These are phyloP conservation scores for Marasmius oreades DNA, from an alignment of 1,284 basidiomycete genomes.

Conservation along the genomic window DNA sequence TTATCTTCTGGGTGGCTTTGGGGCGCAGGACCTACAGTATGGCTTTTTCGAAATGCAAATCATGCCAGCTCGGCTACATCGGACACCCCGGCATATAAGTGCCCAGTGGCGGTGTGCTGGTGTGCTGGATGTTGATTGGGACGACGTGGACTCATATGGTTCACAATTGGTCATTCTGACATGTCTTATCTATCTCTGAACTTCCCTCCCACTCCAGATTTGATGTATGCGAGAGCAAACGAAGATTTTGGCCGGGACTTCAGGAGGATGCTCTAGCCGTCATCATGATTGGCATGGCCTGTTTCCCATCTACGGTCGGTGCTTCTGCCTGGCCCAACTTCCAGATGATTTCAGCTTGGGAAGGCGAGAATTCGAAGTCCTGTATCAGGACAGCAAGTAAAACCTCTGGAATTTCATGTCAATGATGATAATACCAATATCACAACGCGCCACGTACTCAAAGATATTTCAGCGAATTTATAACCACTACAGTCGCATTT, in stretches of 20 bases:
- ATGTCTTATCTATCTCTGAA: neutral
- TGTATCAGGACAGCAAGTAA: neutral
- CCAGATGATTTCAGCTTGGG: neutral
- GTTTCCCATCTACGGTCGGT: neutral
- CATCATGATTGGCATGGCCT: neutral
- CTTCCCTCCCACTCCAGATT: neutral
- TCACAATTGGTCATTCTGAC: neutral
- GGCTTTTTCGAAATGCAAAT: neutral
- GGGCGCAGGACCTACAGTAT: neutral
- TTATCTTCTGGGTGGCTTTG: neutral
- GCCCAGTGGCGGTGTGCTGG: too few species aligned
- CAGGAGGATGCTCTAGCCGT: neutral
- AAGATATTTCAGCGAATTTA: neutral
- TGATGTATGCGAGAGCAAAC: neutral
- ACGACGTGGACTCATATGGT: too few species aligned
- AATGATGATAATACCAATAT: neutral
- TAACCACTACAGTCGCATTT: neutral
- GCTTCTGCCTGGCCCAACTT: neutral
- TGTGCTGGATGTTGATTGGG: too few species aligned
- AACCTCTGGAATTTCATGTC: neutral
- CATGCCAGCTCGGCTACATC: neutral
- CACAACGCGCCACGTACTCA: neutral
- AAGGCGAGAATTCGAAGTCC: conserved; percentile 1
- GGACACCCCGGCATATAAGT: neutral
- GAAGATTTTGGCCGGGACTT: neutral